phyloP scores from a whole-genome alignment of 176 grass and related monocot species.

The Triticum aestivum region DNA sequence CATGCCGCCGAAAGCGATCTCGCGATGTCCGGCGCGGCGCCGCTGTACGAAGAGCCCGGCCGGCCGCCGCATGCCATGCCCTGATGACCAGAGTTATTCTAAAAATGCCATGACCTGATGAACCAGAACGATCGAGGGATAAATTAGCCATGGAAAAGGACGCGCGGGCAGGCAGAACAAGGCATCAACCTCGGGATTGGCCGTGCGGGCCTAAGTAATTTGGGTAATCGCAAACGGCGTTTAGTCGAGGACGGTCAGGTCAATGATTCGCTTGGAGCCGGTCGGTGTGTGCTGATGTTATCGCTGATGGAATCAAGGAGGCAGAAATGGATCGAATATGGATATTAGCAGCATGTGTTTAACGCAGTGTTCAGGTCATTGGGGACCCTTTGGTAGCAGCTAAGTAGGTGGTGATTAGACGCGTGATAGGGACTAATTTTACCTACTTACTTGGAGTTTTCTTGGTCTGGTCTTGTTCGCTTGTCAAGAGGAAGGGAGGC shows the following conservation, averaged over 20 bases:
- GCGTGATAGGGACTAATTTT: neutral
- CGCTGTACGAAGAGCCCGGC: neutral
- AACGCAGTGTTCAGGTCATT: neutral
- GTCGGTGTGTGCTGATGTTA: neutral
- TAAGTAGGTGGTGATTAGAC: neutral
- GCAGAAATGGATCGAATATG: neutral
- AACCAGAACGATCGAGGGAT: neutral
- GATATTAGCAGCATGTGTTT: neutral
- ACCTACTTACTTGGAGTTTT: neutral
- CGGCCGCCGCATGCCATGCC: neutral
- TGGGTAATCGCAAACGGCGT: neutral
- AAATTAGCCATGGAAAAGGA: neutral
- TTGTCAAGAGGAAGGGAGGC: neutral
- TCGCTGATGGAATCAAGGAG: neutral
- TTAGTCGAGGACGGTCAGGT: neutral
- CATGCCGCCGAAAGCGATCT: neutral
- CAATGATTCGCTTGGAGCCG: neutral
- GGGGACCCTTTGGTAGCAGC: neutral
- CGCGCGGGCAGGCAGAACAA: neutral
- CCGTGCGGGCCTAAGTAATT: neutral
- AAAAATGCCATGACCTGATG: too few species aligned
- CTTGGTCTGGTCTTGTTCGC: neutral
- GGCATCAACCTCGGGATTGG: neutral
- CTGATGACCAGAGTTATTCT: too few species aligned
- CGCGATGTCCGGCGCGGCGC: conserved; percentile 33